phyloP scores from a whole-genome alignment of 75 land plant genomes.

The Cupressus sempervirens region DNA sequence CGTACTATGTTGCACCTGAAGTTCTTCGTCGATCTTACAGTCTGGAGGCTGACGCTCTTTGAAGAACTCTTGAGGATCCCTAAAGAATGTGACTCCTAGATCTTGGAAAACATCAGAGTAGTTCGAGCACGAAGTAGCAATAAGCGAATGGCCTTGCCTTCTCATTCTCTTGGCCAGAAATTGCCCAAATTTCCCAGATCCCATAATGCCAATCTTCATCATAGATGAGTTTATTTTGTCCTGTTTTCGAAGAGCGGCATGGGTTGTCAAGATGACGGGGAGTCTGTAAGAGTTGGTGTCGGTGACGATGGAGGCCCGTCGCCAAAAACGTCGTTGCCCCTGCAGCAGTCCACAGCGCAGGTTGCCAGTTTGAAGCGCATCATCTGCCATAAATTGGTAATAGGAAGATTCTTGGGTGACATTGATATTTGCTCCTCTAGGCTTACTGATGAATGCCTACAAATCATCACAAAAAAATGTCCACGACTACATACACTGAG shows the following conservation, averaged over 20 bases:
- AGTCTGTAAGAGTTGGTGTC: neutral
- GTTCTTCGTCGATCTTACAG: no score
- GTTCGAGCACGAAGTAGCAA: no score
- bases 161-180: no score
- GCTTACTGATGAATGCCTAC: conserved; percentile 22
- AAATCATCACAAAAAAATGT: conserved; percentile 18
- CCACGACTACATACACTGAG: conserved; percentile 33
- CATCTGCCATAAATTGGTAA: conserved; percentile 26
- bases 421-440: conserved; percentile 31
- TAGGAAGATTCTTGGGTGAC: conserved; percentile 33
- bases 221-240: no score
- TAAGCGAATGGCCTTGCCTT: no score
- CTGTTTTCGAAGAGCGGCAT: conserved; percentile 1
- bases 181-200: no score
- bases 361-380: conserved; percentile 10
- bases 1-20: no score
- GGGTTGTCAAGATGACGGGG: neutral
- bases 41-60: no score
- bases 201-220: no score
- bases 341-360: conserved; percentile 15
- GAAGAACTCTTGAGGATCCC: no score
- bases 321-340: conserved; percentile 31
- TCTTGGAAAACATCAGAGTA: no score
- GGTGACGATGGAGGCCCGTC: conserved; percentile 17
- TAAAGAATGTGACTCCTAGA: no score